Conservation (phyloP, 192 early-diverging fungal genomes). For the Entomortierella lignicola region DNA sequence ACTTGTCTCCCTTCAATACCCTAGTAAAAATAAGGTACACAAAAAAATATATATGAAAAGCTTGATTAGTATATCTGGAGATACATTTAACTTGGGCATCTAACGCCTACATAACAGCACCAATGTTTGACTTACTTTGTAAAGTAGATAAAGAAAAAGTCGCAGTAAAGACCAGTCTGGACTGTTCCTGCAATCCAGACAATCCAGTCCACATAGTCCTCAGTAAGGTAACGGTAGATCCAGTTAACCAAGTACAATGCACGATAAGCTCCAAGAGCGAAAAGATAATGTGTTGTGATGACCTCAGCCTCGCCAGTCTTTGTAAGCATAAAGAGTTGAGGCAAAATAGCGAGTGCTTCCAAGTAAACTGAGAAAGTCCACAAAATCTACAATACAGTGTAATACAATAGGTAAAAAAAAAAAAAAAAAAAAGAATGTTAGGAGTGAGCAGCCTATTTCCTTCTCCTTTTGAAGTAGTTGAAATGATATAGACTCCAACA, state of each 20-base stretch:
- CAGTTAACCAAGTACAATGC: conserved; percentile 79
- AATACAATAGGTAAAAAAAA: neutral
- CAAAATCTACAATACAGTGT: conserved; percentile 68
- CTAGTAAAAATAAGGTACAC: conserved; percentile 30
- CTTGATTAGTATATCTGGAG: too few species aligned
- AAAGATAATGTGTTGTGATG: conserved; percentile 99
- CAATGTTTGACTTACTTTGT: conserved; percentile 65
- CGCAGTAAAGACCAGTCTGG: conserved; percentile 95
- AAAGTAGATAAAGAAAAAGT: conserved; percentile 98
- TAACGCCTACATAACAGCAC: too few species aligned
- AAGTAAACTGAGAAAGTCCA: conserved; percentile 99
- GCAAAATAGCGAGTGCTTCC: conserved; percentile 96
- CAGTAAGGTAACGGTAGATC: conserved; percentile 89
- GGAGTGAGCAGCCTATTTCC: too few species aligned
- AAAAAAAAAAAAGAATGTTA: neutral
- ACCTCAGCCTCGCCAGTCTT: conserved; percentile 98
- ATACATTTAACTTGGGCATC: too few species aligned
- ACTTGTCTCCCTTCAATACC: conserved; percentile 77
- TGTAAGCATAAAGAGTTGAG: conserved; percentile 97
- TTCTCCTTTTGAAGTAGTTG: too few species aligned
- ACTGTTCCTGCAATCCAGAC: conserved; percentile 91
- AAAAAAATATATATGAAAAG: neutral
- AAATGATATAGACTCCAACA: too few species aligned
- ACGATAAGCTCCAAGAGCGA: conserved; percentile 88
- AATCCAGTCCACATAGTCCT: conserved; percentile 84